Conservation (phyloP, 2,329 filamentous ascomycete genomes). For the Epichloe aotearoae region DNA sequence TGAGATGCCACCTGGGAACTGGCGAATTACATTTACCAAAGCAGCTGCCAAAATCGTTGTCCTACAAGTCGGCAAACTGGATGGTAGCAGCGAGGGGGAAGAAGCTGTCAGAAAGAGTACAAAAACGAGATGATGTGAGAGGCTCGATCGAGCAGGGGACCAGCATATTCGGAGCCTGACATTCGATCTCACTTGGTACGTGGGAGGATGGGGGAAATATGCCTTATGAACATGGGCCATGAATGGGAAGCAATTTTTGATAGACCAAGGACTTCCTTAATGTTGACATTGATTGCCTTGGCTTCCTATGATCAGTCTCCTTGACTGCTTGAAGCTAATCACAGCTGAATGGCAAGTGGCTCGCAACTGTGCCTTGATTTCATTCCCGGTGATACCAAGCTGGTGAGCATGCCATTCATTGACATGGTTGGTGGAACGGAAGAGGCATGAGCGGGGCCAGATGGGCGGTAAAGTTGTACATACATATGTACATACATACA, state of each 20-base stretch:
- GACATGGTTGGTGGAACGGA: neutral
- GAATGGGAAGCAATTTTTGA: neutral
- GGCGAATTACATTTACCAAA: neutral
- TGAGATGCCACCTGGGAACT: neutral
- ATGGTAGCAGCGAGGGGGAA: neutral
- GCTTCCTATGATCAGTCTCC: neutral
- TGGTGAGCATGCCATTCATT: no score
- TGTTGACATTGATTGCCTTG: neutral
- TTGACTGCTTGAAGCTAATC: neutral
- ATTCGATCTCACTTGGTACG: neutral
- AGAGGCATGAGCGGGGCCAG: neutral
- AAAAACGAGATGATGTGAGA: neutral
- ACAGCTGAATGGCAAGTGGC: neutral
- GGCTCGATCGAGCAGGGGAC: neutral
- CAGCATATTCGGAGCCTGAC: neutral
- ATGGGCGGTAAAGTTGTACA: no score
- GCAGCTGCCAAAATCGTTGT: neutral
- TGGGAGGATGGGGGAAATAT: neutral
- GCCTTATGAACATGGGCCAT: constrained; percentile 1
- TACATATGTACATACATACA: no score
- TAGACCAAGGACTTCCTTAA: neutral
- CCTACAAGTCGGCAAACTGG: neutral
- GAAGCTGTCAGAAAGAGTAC: neutral
- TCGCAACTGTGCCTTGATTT: no score
- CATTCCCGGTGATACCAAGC: neutral